A percentile compares a stretch with the other conserved stretches of the same genome.
Evolutionary conservation across 352 stramenopile species (phyloP).

Genomic region (Globisporangium recalcitrans): DNA sequence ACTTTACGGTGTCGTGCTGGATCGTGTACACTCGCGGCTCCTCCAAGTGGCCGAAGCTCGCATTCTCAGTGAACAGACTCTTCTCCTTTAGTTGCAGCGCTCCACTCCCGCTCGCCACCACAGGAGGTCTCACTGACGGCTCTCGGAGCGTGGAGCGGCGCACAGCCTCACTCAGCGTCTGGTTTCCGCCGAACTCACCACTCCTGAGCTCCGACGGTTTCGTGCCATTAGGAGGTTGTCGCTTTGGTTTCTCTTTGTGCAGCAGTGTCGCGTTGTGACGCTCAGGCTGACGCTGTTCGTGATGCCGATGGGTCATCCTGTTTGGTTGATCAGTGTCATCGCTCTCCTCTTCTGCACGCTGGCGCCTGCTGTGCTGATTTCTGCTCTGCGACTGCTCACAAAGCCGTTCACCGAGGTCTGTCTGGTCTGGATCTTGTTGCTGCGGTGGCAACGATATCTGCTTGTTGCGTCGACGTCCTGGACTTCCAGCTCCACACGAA

Average conservation of each 20-base stretch:
- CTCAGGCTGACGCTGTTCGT: background rate
- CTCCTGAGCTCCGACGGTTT: slow-evolving; percentile 22
- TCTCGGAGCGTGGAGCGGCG: slow-evolving; percentile 45
- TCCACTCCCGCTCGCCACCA: background rate
- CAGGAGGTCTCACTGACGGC: background rate
- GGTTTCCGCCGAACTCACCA: slow-evolving; percentile 57
- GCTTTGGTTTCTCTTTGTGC: background rate
- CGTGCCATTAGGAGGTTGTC: background rate
- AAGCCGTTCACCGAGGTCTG: background rate
- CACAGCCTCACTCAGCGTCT: slow-evolving; percentile 56
- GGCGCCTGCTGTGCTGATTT: background rate
- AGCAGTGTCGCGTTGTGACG: background rate
- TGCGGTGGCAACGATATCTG: slow-evolving; percentile 36
- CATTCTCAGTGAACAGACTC: background rate
- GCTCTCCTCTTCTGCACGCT: background rate
- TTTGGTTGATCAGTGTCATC: background rate
- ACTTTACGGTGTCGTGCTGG: background rate
- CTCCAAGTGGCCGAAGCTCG: slow-evolving; percentile 3
- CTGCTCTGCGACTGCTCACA: background rate
- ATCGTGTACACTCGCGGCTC: slow-evolving; percentile 6
- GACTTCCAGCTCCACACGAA: background rate
- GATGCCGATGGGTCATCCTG: background rate
- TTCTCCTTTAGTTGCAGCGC: slow-evolving; percentile 7
- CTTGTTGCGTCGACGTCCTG: background rate
- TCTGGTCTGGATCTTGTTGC: slow-evolving; percentile 41